A percentile compares a stretch with the other conserved stretches of the same genome.
Evolutionary conservation across 139 green algal genomes (phyloP).

Genomic region (Chlamydomonas eustigma): DNA sequence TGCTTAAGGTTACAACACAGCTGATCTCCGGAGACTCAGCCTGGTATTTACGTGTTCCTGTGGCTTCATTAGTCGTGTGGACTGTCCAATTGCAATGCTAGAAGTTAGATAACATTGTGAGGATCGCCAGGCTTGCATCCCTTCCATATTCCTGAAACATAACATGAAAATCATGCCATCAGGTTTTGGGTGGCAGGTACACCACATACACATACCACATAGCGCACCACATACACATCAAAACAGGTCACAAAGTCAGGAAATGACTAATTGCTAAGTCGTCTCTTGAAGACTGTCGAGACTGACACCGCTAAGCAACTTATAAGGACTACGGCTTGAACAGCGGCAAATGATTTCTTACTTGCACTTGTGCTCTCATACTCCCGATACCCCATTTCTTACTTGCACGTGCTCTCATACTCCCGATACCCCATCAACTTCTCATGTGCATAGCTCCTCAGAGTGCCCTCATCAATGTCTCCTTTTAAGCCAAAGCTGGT

Average conservation of each 20-base stretch:
- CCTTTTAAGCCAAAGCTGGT: slow-evolving; percentile 9
- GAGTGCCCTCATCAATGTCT: not conserved
- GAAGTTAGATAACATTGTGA: not conserved
- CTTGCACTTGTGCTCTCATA: slow-evolving; percentile 13
- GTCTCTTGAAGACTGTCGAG: no score
- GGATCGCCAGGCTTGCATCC: not conserved
- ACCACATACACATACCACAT: no score
- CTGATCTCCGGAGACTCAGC: slow-evolving; percentile 7
- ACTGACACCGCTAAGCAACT: no score
- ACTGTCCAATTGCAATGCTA: not conserved
- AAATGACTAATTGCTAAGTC: no score
- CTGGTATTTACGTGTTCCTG: slow-evolving; percentile 1
- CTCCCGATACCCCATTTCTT: not conserved
- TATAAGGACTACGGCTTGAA: no score
- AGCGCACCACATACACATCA: no score
- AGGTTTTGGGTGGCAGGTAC: no score
- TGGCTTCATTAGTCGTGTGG: not conserved
- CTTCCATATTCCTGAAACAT: slow-evolving; percentile 4
- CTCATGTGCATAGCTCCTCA: not conserved
- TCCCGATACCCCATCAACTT: slow-evolving; percentile 11
- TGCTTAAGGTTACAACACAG: no score
- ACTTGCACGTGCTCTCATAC: slow-evolving; percentile 12
- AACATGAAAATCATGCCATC: no score
- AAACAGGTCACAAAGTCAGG: no score
- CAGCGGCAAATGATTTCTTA: no score